Percentiles rank a stretch among this genome's conserved stretches.
Conservation (phyloP, 257 asterid genomes). For the Capsicum pubescens region DNA sequence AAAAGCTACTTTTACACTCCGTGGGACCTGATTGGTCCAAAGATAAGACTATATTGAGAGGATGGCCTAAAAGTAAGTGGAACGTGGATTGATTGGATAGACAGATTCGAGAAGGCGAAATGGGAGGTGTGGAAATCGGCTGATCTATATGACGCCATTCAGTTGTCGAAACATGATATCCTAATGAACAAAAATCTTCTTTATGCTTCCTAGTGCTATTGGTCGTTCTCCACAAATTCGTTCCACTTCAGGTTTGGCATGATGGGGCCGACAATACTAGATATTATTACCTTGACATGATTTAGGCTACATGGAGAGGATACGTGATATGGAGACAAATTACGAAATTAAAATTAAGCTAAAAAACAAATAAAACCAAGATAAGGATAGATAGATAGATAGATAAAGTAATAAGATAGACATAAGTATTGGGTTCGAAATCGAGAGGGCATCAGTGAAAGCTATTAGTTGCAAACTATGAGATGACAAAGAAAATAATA, state of each 20-base stretch:
- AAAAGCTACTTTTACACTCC: slow-evolving; percentile 15
- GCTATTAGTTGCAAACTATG: too few species aligned
- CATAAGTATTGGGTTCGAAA: too few species aligned
- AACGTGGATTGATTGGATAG: slow-evolving; percentile 29
- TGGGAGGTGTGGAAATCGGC: slow-evolving; percentile 21
- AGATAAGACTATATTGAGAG: background rate
- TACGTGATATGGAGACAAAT: background rate
- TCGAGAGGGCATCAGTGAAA: too few species aligned
- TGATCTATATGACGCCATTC: slow-evolving; percentile 25
- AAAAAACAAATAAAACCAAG: too few species aligned
- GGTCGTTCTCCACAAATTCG: slow-evolving; percentile 26
- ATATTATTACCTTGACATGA: slow-evolving; percentile 24
- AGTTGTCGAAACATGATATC: slow-evolving; percentile 22
- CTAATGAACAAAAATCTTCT: background rate
- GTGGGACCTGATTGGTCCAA: background rate
- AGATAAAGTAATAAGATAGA: too few species aligned
- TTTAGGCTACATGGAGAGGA: slow-evolving; percentile 26
- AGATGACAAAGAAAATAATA: too few species aligned
- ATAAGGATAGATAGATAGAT: too few species aligned
- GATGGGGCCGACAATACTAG: slow-evolving; percentile 26
- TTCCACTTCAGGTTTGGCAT: slow-evolving; percentile 12
- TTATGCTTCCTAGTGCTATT: slow-evolving; percentile 27
- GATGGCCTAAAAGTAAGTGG: slow-evolving; percentile 17
- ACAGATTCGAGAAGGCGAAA: slow-evolving; percentile 21
- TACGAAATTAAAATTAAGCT: too few species aligned